phyloP scores from a whole-genome alignment of 805 yeast genomes.

The Ogataea wickerhamii region DNA sequence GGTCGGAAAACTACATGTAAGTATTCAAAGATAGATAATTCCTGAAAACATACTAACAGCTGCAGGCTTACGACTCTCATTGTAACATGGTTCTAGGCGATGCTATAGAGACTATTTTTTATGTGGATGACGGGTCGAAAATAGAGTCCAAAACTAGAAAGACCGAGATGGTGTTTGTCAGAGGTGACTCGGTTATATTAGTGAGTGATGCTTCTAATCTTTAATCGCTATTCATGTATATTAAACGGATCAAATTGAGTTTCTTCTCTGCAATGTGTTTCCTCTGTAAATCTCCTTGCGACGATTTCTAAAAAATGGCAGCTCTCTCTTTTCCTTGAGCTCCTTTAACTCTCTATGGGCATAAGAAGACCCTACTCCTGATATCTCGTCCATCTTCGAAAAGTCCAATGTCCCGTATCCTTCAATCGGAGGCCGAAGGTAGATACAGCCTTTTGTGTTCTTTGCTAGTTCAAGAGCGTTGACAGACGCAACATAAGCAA shows the following conservation, averaged over 20 bases:
- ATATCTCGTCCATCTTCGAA: slow-evolving; percentile 86
- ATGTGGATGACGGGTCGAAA: slow-evolving; percentile 46
- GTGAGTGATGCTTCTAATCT: slow-evolving; percentile 42
- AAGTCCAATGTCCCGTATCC: slow-evolving; percentile 88
- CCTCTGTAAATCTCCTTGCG: slow-evolving; percentile 29
- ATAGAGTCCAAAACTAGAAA: slow-evolving; percentile 47
- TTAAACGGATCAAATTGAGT: slow-evolving; percentile 45
- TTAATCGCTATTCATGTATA: neutral
- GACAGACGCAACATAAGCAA: slow-evolving; percentile 94
- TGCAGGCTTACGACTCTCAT: slow-evolving; percentile 84
- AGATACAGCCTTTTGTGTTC: slow-evolving; percentile 75
- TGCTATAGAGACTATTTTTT: slow-evolving; percentile 78
- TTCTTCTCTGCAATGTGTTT: slow-evolving; percentile 48
- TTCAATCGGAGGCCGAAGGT: slow-evolving; percentile 92
- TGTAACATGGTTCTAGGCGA: slow-evolving; percentile 95
- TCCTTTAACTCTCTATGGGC: slow-evolving; percentile 56
- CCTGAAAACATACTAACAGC: neutral
- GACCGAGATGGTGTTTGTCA: slow-evolving; percentile 87
- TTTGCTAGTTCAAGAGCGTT: slow-evolving; percentile 89
- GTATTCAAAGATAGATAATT: slow-evolving; percentile 18
- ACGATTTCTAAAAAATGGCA: slow-evolving; percentile 62
- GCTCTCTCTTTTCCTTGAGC: slow-evolving; percentile 47
- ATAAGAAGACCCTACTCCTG: slow-evolving; percentile 71
- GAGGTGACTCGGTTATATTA: slow-evolving; percentile 96
- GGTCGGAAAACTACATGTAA: slow-evolving; percentile 79